phyloP scores from a whole-genome alignment of 192 early-diverging fungal genomes.

The Chytriomyces sp. region DNA sequence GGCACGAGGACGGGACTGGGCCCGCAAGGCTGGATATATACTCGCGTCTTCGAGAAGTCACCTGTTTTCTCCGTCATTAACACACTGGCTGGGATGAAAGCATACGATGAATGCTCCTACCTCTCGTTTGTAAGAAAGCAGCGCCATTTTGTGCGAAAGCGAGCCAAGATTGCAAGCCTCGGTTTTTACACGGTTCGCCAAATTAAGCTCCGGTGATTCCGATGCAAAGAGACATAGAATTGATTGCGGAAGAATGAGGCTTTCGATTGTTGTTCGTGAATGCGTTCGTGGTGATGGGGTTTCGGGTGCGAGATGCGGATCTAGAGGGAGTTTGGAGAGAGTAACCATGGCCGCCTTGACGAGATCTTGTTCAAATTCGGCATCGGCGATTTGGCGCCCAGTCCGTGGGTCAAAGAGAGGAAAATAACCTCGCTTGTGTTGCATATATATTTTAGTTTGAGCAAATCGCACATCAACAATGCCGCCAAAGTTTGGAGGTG shows the following conservation, averaged over 20 bases:
- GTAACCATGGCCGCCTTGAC: not conserved
- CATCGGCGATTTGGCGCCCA: not conserved
- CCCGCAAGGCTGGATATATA: not conserved
- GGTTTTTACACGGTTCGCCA: not conserved
- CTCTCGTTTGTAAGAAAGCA: not conserved
- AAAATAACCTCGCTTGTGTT: not conserved
- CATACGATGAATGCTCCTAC: not conserved
- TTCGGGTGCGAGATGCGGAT: not conserved
- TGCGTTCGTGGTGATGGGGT: too few relatives aligned
- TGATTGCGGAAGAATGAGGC: too few relatives aligned
- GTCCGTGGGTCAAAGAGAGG: not conserved
- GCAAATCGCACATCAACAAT: slow-evolving; percentile 17
- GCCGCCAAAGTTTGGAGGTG: slow-evolving; percentile 44
- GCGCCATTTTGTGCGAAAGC: not conserved
- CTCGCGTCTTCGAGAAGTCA: too few relatives aligned
- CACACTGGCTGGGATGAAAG: not conserved
- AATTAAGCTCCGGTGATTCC: too few relatives aligned
- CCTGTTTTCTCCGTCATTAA: too few relatives aligned
- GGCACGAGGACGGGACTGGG: not conserved
- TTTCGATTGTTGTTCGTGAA: too few relatives aligned
- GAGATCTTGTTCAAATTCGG: not conserved
- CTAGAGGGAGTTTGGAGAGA: not conserved
- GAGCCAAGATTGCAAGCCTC: not conserved
- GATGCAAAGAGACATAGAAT: too few relatives aligned
- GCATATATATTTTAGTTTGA: too few relatives aligned